Evolutionary conservation across 164 flowering plant genomes (phyloP).

Genomic region (Stephania yunnanensis): DNA sequence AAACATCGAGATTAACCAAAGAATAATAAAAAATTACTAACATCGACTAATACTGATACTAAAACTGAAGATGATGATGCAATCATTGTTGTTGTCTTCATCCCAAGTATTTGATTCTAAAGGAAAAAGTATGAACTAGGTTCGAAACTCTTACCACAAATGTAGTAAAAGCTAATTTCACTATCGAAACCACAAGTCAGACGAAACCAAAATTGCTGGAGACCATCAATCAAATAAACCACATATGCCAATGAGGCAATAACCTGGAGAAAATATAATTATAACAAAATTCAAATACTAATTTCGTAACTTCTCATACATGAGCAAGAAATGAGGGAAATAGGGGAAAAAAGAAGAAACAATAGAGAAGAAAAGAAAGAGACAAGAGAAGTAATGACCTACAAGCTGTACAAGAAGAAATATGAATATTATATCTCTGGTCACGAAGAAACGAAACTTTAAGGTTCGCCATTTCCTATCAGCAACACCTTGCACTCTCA

Average conservation of each 20-base stretch:
- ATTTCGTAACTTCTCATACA: not conserved
- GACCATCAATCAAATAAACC: conserved; percentile 62
- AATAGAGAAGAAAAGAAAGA: not conserved
- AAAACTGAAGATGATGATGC: no score
- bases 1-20: no score
- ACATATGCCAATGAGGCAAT: conserved; percentile 70
- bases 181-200: conserved; percentile 75
- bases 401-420: conserved; percentile 92
- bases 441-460: conserved; percentile 97
- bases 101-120: no score
- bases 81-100: no score
- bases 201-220: conserved; percentile 73
- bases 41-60: no score
- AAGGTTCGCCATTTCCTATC: conserved; percentile 95
- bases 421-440: conserved; percentile 86
- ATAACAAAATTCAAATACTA: not conserved
- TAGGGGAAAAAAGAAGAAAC: not conserved
- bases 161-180: conserved; percentile 75
- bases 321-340: not conserved
- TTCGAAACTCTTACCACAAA: conserved; percentile 59
- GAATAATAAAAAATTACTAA: no score
- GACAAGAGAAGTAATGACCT: conserved; percentile 24
- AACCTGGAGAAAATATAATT: conserved; percentile 43
- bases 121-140: not conserved
- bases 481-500: conserved; percentile 84